Evolutionary conservation across 2,329 filamentous ascomycete genomes (phyloP), one percentile per base, ranked within the genome.

Genomic region (Hypoxylon sp.): DNA sequence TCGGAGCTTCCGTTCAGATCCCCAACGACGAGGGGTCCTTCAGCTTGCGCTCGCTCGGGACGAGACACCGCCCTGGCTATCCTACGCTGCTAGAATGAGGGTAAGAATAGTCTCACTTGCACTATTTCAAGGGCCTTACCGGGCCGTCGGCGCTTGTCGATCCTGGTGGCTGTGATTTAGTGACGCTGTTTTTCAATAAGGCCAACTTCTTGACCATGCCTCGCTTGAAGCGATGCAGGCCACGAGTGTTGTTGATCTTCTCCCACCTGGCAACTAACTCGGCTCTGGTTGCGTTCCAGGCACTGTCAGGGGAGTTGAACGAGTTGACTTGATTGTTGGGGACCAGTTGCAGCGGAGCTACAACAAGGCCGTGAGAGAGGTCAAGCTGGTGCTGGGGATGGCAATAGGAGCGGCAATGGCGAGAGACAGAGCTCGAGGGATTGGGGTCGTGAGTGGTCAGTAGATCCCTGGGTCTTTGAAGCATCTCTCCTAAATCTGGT

Each of bases 121-220:
- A 23, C 45, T 43, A 45, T 29, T 46, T 5, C 23, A 35, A 40
- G 48, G 41, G 40, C 41, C 57, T 58, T 63, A 61, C 61, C 54
- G 47, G 37, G 40, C 52, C 45, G 24, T 58, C 61, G 48, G 27
- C 48, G 48, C 51, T 58, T 48, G 48, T 51, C 48, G 46, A 43
- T 61, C 43, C 58, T 61, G 48, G 45, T 50, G 41, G 33, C 40
- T 38, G 58, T 47, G 54, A 20, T 48, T 56, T 50, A 18, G 41
- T 50, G 35, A 55, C 24, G 20, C 23, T 53, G 38, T 58, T 64
- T 40, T 58, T 67, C 41, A 38, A 57, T 52, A 52, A 27, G 46
- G 66, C 53, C 52, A 55, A 67, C 53, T 58, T 55, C 60, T 67
- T 70, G 63, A 68, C 64, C 62, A 69, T 69, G 58, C 68, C 67